Percentiles rank a stretch among this genome's conserved stretches.
Evolutionary conservation across 106 monocot species (phyloP).

Genomic region (Acorus gramineus): DNA sequence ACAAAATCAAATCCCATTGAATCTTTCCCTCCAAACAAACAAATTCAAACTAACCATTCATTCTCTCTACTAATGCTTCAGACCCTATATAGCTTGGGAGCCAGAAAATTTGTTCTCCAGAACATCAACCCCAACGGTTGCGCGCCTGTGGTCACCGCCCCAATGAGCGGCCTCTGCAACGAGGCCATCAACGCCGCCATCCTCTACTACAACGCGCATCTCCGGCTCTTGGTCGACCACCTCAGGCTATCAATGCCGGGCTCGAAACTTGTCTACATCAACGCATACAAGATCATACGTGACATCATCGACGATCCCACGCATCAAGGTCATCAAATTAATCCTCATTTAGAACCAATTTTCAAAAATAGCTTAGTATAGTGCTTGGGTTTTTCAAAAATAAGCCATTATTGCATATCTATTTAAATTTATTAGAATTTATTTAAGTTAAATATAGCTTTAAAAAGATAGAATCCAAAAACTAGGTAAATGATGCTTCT

Average conservation of each 20-base stretch:
- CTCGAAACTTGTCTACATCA: slow-evolving; percentile 37
- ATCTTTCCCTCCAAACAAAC: too few relatives aligned
- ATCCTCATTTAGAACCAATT: not conserved
- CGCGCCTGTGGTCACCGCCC: slow-evolving; percentile 41
- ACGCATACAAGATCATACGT: slow-evolving; percentile 47
- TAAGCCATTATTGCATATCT: too few relatives aligned
- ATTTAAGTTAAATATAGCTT: too few relatives aligned
- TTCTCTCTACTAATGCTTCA: slow-evolving; percentile 3
- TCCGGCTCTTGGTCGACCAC: slow-evolving; percentile 21
- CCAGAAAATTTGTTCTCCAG: slow-evolving; percentile 55
- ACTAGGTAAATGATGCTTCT: too few relatives aligned
- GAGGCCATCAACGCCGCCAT: slow-evolving; percentile 51
- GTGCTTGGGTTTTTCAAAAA: too few relatives aligned
- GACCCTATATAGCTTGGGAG: slow-evolving; percentile 47
- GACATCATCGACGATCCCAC: slow-evolving; percentile 33
- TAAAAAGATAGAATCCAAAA: too few relatives aligned
- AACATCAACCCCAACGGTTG: slow-evolving; percentile 55
- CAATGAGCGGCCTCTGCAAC: slow-evolving; percentile 28
- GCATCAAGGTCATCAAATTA: slow-evolving; percentile 13
- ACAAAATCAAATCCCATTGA: not conserved
- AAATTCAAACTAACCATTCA: not conserved
- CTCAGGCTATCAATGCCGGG: slow-evolving; percentile 20
- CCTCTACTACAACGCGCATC: slow-evolving; percentile 40
- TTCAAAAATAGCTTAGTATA: too few relatives aligned
- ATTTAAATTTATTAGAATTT: too few relatives aligned